Evolutionary conservation across 768 basidiomycete genomes (phyloP), one percentile per base, ranked within the genome.

Genomic region (Amanita pseudoporphyria): DNA sequence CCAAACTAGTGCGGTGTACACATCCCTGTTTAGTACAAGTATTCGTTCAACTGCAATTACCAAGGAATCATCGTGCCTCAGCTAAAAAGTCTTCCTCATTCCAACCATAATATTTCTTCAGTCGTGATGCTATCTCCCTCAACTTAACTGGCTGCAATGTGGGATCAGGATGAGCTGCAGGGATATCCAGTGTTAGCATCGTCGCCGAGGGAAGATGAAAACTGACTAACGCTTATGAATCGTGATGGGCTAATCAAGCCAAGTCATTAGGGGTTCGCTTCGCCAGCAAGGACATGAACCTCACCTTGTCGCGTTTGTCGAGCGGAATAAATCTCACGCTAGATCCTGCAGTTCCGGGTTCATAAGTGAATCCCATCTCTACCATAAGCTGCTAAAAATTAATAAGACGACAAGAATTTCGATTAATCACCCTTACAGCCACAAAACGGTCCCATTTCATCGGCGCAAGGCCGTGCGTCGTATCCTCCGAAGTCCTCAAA

Each of bases 371-470:
- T 31, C 87, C 87, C 77, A 90, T 80, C 41, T 84, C 83, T 32
- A 70, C 66, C 86, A 90, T 86, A 32, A 86, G 65, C 87, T 88
- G 56, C 38, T 30, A 49, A 35, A 49, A 47, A 7, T 32, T 21
- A 1, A 45, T n/a, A 33, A 32, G 21, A 26, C 21, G 12, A 6
- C 6, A 37, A 30, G 30, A 13, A 38, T 47, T 18, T 7, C 5
- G 50, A 9, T 24, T 21, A 6, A 47, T 14, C 45, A 3, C 38
- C 26, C 65, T 43, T 50, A 84, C 88, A 71, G 79, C 84, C 30
- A 88, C 60, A 60, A 91, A 87, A 50, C 77, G 67, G 31, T 89
- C 84, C 88, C 88, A 89, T 53, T 82, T 82, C 81, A 91, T 79
- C 18, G 77, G 60, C 19, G 72, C 66, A 44, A 69, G 60, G 5